These are phyloP conservation scores for Madurella fahalii DNA, from an alignment of 2,329 filamentous ascomycete species.

Conservation along the genomic window DNA sequence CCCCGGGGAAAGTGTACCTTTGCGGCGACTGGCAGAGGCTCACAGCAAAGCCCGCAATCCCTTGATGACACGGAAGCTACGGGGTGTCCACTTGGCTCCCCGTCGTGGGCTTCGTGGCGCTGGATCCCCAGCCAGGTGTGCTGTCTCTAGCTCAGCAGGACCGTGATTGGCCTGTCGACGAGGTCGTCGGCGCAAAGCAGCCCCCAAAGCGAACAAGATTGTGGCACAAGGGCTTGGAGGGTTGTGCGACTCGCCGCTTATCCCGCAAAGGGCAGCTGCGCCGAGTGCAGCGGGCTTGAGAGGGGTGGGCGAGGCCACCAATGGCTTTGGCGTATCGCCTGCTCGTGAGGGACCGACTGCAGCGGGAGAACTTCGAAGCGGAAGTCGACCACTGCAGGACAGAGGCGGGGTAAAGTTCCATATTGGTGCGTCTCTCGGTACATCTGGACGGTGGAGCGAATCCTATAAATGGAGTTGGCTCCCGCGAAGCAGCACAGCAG, in stretches of 20 bases:
- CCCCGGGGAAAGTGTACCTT: neutral
- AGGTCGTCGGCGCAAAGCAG: neutral
- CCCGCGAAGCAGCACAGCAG: neutral
- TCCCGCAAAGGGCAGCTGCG: neutral
- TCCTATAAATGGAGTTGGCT: conserved; percentile 2
- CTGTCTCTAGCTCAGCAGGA: conserved; percentile 3
- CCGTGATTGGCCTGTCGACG: conserved; percentile 18
- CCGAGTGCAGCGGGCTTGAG: neutral
- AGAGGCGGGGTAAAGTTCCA: conserved; percentile 10
- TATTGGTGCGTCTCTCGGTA: neutral
- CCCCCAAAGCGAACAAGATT: neutral
- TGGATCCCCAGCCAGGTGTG: neutral
- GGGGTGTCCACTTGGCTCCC: neutral
- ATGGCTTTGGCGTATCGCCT: conserved; percentile 1
- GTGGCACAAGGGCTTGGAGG: neutral
- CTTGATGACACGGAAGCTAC: neutral
- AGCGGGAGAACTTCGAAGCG: conserved; percentile 8
- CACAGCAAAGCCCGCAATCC: neutral
- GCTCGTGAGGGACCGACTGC: conserved; percentile 9
- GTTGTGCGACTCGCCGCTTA: neutral
- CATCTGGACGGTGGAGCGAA: neutral
- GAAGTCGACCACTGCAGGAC: conserved; percentile 2
- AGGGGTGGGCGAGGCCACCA: conserved; percentile 14
- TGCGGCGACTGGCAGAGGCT: neutral
- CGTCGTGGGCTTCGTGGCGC: conserved; percentile 3